Conservation (phyloP, 345 rosid genomes). For the Psidium friedrichsthalianum region DNA sequence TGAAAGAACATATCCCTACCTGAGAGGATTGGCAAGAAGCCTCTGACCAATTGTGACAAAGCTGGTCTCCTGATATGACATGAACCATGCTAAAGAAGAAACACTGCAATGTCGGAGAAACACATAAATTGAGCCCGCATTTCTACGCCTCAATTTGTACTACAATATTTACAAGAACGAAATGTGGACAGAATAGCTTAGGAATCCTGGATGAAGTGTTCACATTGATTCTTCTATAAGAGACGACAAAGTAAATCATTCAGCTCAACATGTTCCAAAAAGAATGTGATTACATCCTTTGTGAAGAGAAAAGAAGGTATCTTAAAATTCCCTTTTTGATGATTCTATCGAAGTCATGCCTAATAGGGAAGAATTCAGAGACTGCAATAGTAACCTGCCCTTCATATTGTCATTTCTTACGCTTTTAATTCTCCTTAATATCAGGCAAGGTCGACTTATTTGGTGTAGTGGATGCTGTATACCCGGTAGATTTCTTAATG, state of each 20-base stretch:
- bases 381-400: not conserved
- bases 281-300: not conserved
- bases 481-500: not conserved
- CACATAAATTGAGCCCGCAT: not conserved
- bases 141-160: not conserved
- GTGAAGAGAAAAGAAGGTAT: not conserved
- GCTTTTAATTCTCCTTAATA: not conserved
- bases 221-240: not conserved
- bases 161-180: not conserved
- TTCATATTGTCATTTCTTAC: not conserved
- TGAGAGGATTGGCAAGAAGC: constrained; percentile 89
- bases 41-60: constrained; percentile 96
- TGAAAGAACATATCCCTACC: constrained; percentile 19
- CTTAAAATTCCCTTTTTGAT: not conserved
- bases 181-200: not conserved
- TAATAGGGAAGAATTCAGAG: not conserved
- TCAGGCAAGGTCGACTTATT: not conserved
- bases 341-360: not conserved
- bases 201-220: not conserved
- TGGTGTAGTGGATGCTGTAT: not conserved
- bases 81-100: constrained; percentile 97
- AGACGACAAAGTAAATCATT: not conserved
- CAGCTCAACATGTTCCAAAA: not conserved
- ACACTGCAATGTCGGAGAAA: constrained; percentile 45
- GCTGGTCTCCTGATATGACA: constrained; percentile 98